Base-by-base conservation (phyloP, 176 grass and related monocot genomes). In the Paspalum vaginatum region DNA sequence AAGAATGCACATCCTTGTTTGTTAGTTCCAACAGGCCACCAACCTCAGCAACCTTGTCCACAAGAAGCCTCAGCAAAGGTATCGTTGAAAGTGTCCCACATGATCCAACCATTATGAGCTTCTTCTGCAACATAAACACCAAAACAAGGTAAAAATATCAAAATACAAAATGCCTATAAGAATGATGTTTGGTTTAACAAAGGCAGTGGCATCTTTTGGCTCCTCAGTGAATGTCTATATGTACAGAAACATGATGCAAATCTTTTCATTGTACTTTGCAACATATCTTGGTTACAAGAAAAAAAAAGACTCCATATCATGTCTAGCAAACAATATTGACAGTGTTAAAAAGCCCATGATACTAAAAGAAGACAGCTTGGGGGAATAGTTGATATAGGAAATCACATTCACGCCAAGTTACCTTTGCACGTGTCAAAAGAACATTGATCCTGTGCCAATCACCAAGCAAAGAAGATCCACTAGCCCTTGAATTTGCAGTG, bases 361-460 rank as follows among this genome's bases (percentile, higher is more conserved):
- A n/a, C 41, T 74, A 41, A 85, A 42, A 21, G 11, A 68, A 51
- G 6, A 61, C 16, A 21, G 26, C 11, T 77, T 61, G 22, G 18
- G 50, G 38, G 37, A 45, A 61, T 61, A 72, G 6, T 37, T 13
- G 21, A 37, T 38, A 83, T 10, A n/a, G 51, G 52, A 53, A 72
- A 65, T 17, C 76, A 21, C 11, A 72, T 48, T 45, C 11, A 10
- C 24, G 62, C 27, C 14, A 55, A 13, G 42, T 79, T 83, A 98
- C 95, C 89, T 98, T 98, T 27, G 95, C 92, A 68, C 95, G 92
- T 79, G 95, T 95, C 59, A 98, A 82, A 55, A 94, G 84, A 39
- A 95, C 95, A 72, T 95, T 95, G 46, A 98, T 98, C 41, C 92
- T 89, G 66, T 93, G 95, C 92, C 95, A 95, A 87, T 98, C 88